A percentile compares a stretch with the other conserved stretches of the same genome.
Conservation (phyloP, 768 basidiomycete species). For the Podaxis sp. region DNA sequence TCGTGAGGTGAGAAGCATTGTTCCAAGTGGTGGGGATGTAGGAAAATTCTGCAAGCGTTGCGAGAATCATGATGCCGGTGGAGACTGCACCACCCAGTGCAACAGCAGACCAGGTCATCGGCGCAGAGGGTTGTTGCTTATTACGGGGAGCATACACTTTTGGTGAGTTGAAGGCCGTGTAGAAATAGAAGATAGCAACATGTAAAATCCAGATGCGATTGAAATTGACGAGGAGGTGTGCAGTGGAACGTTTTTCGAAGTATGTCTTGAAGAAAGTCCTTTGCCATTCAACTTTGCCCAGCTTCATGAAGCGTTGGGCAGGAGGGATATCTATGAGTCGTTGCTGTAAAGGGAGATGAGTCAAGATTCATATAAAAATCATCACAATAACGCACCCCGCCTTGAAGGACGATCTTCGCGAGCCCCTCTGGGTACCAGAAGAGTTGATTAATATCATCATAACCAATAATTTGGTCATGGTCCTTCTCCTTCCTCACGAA, state of each 20-base stretch:
- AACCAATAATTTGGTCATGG: slow-evolving; percentile 96
- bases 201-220: slow-evolving; percentile 99
- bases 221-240: slow-evolving; percentile 97
- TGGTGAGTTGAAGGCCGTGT: slow-evolving; percentile 96
- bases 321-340: slow-evolving; percentile 91
- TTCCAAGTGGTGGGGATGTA: slow-evolving; percentile 99
- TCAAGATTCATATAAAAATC: slow-evolving; percentile 7
- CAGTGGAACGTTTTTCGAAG: slow-evolving; percentile 90
- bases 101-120: slow-evolving; percentile 94
- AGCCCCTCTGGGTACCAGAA: slow-evolving; percentile 99
- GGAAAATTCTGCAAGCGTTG: slow-evolving; percentile 91
- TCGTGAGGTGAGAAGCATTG: slow-evolving; percentile 95
- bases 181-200: slow-evolving; percentile 92
- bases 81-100: slow-evolving; percentile 97
- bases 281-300: slow-evolving; percentile 91
- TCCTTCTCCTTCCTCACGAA: slow-evolving; percentile 94
- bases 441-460: slow-evolving; percentile 98
- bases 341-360: slow-evolving; percentile 45
- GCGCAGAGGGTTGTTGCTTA: slow-evolving; percentile 66
- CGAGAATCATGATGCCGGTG: slow-evolving; percentile 89
- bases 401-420: slow-evolving; percentile 83
- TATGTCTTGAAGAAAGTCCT: slow-evolving; percentile 99
- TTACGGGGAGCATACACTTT: slow-evolving; percentile 79
- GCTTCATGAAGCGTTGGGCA: slow-evolving; percentile 89
- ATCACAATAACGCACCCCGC: slow-evolving; percentile 58